Evolutionary conservation across 2,329 filamentous ascomycete genomes (phyloP), one percentile per base, ranked within the genome.

Genomic region (Claviceps fusiformis): DNA sequence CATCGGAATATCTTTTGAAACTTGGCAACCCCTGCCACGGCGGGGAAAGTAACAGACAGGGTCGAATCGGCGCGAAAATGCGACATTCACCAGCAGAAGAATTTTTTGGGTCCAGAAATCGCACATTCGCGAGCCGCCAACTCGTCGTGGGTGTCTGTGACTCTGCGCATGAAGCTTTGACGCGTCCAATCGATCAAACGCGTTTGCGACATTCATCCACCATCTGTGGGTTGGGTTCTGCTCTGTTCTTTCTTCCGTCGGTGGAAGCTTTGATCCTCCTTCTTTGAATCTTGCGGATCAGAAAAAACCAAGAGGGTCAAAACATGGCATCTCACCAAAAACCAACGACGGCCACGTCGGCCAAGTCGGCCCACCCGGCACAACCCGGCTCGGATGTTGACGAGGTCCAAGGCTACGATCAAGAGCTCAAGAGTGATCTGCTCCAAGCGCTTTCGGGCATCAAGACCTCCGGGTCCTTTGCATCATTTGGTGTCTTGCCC

Each of bases 381-480:
- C 24, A 19, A 11, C 39, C 8, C 13, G 19, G 43, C 39, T 33
- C 50, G 19, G 50, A 15, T 5, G 29, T 33, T 41, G 19, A 39
- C 8, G 31, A 3, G 24, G 6, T 11, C 29, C 15, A 35, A 27
- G 15, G 15, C 35, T 10, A 24, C 50, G 50, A 41, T 52, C 11
- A 19, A 24, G 39, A 52, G n/a, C 41, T 53, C 44, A 54, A 59
- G 19, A 29, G 51, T 4, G 56, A 58, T n/a, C 52, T 63, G 3
- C 31, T 54, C 37, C 7, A 53, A 2, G 53, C 54, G 0, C 43
- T 62, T n/a, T 39, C 50, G 0, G 15, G 35, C 54, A 57, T 63
- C 49, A 6, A 60, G n/a, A 27, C 55, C 3, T 27, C 56, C 3
- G 61, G 59, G 1, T 57, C 60, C 11, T 63, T 63, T 31, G 61